phyloP scores from a whole-genome alignment of 169 alveolate genomes.

The Eimeria maxima region DNA sequence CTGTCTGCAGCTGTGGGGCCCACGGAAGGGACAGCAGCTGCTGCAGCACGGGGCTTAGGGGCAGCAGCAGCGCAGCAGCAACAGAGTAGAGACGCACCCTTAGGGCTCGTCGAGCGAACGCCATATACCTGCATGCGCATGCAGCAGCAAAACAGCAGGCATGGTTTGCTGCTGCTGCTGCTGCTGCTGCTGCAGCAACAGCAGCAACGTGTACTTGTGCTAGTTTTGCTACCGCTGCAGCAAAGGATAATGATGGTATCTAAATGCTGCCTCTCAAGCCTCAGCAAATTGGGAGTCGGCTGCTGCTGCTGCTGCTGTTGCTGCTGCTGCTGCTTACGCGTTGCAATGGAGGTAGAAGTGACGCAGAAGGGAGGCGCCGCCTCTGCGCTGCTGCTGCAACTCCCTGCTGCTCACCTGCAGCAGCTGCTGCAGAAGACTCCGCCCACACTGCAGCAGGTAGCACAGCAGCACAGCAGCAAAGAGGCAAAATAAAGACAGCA shows the following conservation, averaged over 20 bases:
- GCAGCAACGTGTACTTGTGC: background rate
- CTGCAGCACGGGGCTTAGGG: conserved; percentile 58
- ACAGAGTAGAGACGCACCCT: conserved; percentile 23
- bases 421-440: conserved; percentile 46
- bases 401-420: conserved; percentile 50
- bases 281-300: background rate
- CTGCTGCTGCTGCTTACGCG: conserved; percentile 45
- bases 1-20: conserved; percentile 63
- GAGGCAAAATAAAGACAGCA: background rate
- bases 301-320: conserved; percentile 13
- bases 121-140: conserved; percentile 32
- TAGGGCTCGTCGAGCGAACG: conserved; percentile 6
- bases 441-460: conserved; percentile 38
- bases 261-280: background rate
- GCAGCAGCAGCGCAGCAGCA: conserved; percentile 65
- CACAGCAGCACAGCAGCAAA: background rate
- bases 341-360: conserved; percentile 62
- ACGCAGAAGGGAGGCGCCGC: conserved; percentile 54
- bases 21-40: conserved; percentile 64
- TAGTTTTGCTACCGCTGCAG: background rate
- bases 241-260: too few species aligned
- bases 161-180: background rate
- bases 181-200: background rate
- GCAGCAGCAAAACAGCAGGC: background rate
- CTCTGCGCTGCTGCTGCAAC: conserved; percentile 44